These are phyloP conservation scores for Colletotrichum noveboracense DNA, from an alignment of 2,329 filamentous ascomycete species.

Conservation along the genomic window DNA sequence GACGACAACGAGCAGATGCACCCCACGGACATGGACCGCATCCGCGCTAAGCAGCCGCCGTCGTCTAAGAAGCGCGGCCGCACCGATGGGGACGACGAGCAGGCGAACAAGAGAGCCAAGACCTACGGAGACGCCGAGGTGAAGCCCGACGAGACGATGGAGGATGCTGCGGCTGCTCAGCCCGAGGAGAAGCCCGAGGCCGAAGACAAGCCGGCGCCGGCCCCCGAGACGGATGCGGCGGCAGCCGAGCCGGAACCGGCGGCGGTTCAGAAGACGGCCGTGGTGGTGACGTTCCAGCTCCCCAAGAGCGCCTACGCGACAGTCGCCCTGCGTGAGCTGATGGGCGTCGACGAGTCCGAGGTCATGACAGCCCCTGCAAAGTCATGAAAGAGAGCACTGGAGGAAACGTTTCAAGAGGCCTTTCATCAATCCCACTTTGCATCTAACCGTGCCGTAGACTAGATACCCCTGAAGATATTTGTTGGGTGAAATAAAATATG, in stretches of 20 bases:
- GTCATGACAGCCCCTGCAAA: neutral
- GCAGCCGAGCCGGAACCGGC: neutral
- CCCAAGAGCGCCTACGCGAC: conserved; percentile 85
- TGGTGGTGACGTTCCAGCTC: conserved; percentile 77
- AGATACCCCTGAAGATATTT: conserved; percentile 16
- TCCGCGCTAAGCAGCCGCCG: conserved; percentile 49
- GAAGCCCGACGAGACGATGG: conserved; percentile 1
- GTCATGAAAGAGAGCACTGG: neutral
- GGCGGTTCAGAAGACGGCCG: conserved; percentile 59
- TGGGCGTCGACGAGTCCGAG: conserved; percentile 46
- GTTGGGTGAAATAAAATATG: neutral
- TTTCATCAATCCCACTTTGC: neutral
- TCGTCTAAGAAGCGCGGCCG: conserved; percentile 14
- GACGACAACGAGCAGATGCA: conserved; percentile 84
- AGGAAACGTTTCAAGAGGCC: neutral
- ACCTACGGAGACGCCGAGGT: neutral
- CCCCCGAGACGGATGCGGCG: neutral
- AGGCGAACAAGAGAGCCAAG: conserved; percentile 26
- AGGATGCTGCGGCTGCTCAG: neutral
- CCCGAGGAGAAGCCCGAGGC: neutral
- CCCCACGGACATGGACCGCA: conserved; percentile 80
- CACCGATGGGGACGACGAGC: conserved; percentile 22
- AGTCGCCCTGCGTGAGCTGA: conserved; percentile 80
- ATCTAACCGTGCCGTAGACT: conserved; percentile 17
- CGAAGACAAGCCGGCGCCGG: conserved; percentile 20